Base-by-base conservation (phyloP, 148 eudicot genomes). In the Oxyria digyna region DNA sequence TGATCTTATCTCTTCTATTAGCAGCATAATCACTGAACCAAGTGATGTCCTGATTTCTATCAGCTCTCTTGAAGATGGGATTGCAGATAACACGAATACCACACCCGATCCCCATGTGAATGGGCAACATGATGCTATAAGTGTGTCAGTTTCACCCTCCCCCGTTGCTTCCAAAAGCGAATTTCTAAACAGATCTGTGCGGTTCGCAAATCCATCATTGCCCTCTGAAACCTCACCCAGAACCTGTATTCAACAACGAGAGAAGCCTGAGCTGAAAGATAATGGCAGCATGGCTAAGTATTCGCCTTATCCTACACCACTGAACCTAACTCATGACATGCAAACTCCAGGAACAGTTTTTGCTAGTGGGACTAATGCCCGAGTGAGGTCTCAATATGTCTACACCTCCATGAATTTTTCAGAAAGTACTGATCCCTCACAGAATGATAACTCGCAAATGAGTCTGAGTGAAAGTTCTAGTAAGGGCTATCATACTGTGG, bases 301-400 rank as follows among this genome's bases (percentile, higher is more conserved):
- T 72, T 85, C 89, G 33, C 88, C 95, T 69, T 83, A 85, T 79
- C 91, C 96, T n/a, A 94, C 99, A 50, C 99, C 96, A 29, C 77
- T 79, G 33, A 84, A 75, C 27, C 57, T 94, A 42, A 81, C 81
- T 31, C 89, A 85, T 77, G 96, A 91, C 73, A 94, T 90, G 99
- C 96, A 94, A 75, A 94, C 96, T 43, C 98, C 98, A 37, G 98
- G 97, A 42, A 90, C 96, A 66, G 90, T 85, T 52, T 93, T 79
- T 76, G 90, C 99, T 62, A 71, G 72, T 69, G 85, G 85, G 24
- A 59, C 14, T 31, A 59, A 31, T 71, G 84, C 79, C 42, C 81
- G 87, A 43, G 84, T 94, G 72, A 81, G 96, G 59, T 88, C 97
- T 63, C 97, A 94, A 73, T 94, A 88, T 78, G 92, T 88, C 3